Conservation (phyloP, 208 protist species). For the Wallacemonas sp. region DNA sequence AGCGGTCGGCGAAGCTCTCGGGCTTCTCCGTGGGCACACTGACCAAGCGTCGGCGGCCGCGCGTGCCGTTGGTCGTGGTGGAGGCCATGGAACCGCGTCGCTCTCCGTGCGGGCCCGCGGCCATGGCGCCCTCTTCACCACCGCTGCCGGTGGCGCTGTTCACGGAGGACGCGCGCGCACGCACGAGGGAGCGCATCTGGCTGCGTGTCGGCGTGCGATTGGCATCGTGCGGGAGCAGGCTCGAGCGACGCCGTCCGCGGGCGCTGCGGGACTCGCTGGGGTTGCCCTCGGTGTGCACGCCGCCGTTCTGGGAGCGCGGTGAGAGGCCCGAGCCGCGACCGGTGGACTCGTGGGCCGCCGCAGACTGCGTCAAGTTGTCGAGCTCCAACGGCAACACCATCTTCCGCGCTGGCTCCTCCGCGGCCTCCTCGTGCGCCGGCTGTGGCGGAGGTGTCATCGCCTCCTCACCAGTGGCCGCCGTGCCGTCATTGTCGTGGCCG, state of each 20-base stretch:
- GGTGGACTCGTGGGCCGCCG: not conserved
- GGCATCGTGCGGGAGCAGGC: conserved; percentile 32
- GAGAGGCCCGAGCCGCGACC: conserved; percentile 8
- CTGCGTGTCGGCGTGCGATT: conserved; percentile 40
- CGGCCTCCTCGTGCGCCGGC: not conserved
- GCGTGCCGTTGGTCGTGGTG: not conserved
- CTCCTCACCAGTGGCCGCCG: too few species aligned
- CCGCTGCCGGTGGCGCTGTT: conserved; percentile 15
- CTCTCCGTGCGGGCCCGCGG: not conserved
- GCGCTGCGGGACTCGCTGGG: conserved; percentile 12
- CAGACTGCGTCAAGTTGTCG: not conserved
- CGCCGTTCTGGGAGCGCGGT: not conserved
- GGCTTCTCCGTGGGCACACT: not conserved
- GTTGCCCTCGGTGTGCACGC: not conserved
- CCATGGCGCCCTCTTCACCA: not conserved
- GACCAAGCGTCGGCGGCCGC: conserved; percentile 35
- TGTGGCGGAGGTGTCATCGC: not conserved
- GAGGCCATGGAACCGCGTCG: conserved; percentile 13
- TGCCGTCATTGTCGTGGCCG: not conserved
- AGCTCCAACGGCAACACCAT: not conserved
- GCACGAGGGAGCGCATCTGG: conserved; percentile 51
- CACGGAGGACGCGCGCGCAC: conserved; percentile 25
- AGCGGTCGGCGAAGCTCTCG: conserved; percentile 28
- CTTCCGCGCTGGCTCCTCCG: not conserved
- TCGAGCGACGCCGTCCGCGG: conserved; percentile 24